These are phyloP conservation scores for Aspergillus saccharolyticus DNA, from an alignment of 495 filamentous ascomycete species.

Conservation along the genomic window DNA sequence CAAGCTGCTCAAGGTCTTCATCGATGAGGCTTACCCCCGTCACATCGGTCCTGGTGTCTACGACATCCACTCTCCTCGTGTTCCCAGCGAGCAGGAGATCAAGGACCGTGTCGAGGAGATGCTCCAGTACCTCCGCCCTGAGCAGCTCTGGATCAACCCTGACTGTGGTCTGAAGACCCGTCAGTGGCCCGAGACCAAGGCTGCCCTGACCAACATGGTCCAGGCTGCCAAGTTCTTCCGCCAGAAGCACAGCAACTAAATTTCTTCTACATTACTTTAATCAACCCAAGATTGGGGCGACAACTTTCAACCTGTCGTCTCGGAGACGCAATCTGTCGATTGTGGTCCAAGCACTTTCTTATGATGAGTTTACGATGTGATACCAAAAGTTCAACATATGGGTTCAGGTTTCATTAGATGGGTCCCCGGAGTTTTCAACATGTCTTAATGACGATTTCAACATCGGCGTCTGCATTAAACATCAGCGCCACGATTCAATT, in stretches of 20 bases:
- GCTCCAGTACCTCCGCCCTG: conserved; percentile 86
- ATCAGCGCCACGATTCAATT: conserved; percentile 26
- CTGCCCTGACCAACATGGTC: conserved; percentile 86
- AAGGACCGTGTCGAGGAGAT: conserved; percentile 95
- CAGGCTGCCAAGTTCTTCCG: conserved; percentile 95
- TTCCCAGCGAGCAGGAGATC: conserved; percentile 93
- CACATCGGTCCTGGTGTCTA: conserved; percentile 99
- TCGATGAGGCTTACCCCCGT: conserved; percentile 89
- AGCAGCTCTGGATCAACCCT: conserved; percentile 98
- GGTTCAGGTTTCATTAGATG: conserved; percentile 42
- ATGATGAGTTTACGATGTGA: conserved; percentile 46
- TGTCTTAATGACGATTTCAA: conserved; percentile 52
- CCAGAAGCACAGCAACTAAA: conserved; percentile 67
- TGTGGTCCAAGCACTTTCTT: conserved; percentile 23
- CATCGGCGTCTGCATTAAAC: conserved; percentile 46
- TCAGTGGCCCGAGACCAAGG: conserved; percentile 94
- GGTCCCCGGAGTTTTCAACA: conserved; percentile 48
- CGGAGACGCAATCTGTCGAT: conserved; percentile 22
- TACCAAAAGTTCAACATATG: conserved; percentile 51
- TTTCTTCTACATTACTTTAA: conserved; percentile 16
- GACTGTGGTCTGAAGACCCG: conserved; percentile 99
- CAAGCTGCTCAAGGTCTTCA: conserved; percentile 97
- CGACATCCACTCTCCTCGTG: conserved; percentile 98
- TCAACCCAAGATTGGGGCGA: conserved; percentile 25
- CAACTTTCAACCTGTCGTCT: conserved; percentile 43